These are phyloP conservation scores for Gossypium schwendimanii DNA, from an alignment of 441 rosid genomes.

Conservation along the genomic window DNA sequence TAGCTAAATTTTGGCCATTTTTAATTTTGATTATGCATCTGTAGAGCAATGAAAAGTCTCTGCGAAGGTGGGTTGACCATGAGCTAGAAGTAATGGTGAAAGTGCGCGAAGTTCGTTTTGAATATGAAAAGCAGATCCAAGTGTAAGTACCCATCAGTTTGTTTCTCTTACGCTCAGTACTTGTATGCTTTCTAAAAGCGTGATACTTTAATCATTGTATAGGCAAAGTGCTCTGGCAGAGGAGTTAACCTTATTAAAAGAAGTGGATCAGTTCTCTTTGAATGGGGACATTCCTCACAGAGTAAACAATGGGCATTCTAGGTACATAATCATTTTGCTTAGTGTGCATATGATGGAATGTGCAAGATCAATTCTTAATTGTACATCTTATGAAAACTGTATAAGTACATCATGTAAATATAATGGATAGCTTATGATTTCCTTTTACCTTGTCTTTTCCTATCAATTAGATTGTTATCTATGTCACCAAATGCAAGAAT, in stretches of 20 bases:
- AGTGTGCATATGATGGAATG: neutral
- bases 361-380: neutral
- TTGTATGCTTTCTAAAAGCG: neutral
- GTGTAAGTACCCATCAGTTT: constrained; percentile 36
- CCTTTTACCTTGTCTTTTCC: constrained; percentile 22
- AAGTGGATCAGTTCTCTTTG: constrained; percentile 40
- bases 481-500: constrained; percentile 53
- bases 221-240: constrained; percentile 57
- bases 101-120: constrained; percentile 53
- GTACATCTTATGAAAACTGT: neutral
- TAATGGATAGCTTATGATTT: constrained; percentile 3
- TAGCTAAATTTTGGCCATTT: constrained; percentile 8
- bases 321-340: constrained; percentile 24
- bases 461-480: constrained; percentile 33
- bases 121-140: constrained; percentile 58
- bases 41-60: constrained; percentile 44
- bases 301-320: constrained; percentile 40
- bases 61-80: constrained; percentile 51
- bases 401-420: constrained; percentile 1
- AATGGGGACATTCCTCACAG: constrained; percentile 35
- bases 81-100: constrained; percentile 55
- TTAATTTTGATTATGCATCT: constrained; percentile 11
- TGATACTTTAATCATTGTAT: constrained; percentile 5
- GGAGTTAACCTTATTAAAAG: constrained; percentile 48
- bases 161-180: constrained; percentile 12